Percentiles rank a stretch among this genome's conserved stretches.
These are phyloP conservation scores for Monilinia laxa DNA, from an alignment of 2,329 filamentous ascomycete species.

Conservation along the genomic window DNA sequence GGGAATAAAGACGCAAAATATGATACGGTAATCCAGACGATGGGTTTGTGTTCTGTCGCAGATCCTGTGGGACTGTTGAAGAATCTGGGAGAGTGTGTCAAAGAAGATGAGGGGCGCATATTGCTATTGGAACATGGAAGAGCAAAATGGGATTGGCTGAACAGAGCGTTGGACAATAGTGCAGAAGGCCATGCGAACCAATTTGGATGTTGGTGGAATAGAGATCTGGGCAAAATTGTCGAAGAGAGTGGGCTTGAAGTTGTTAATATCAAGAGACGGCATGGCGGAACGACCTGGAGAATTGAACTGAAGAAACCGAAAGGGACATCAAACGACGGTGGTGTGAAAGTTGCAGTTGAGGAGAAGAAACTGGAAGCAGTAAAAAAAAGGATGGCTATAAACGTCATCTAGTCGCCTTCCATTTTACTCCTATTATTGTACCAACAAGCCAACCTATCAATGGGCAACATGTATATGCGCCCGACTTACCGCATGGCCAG, in stretches of 20 bases:
- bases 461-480: not conserved
- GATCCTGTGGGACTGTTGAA: slow-evolving; percentile 55
- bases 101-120: slow-evolving; percentile 58
- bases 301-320: slow-evolving; percentile 50
- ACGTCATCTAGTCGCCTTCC: slow-evolving; percentile 5
- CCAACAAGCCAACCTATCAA: slow-evolving; percentile 6
- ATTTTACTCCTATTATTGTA: slow-evolving; percentile 3
- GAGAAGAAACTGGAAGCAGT: not conserved
- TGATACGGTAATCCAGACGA: slow-evolving; percentile 64
- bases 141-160: slow-evolving; percentile 54
- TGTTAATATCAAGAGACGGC: slow-evolving; percentile 51
- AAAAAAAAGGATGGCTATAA: slow-evolving; percentile 9
- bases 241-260: slow-evolving; percentile 57
- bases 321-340: not conserved
- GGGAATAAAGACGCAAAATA: slow-evolving; percentile 44
- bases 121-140: slow-evolving; percentile 63
- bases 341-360: not conserved
- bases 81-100: slow-evolving; percentile 53
- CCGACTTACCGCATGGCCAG: not conserved
- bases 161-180: slow-evolving; percentile 55
- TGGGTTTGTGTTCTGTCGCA: slow-evolving; percentile 62
- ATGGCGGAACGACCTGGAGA: slow-evolving; percentile 59
- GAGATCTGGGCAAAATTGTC: slow-evolving; percentile 58
- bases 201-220: slow-evolving; percentile 69
- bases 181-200: slow-evolving; percentile 56